Evolutionary conservation across 768 basidiomycete species (phyloP), one percentile per base, ranked within the genome.

Genomic region (Leccinum ochraceum): DNA sequence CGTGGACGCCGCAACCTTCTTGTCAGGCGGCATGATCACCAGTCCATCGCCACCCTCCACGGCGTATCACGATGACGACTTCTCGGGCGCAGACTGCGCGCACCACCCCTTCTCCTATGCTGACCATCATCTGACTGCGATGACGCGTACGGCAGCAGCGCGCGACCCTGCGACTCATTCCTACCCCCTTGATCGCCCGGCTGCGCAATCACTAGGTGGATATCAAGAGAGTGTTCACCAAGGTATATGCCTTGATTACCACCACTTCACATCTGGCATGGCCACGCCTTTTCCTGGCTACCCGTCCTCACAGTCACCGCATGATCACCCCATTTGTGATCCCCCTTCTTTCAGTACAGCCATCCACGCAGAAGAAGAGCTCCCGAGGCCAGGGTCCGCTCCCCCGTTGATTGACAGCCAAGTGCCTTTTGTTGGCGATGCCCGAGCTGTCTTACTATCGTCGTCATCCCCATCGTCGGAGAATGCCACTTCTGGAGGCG

Each of bases 241-340:
- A 55, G 32, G 51, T 17, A 71, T 67, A 11, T 53, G 66, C 44
- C 61, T 71, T 60, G 69, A 72, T 71, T 70, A 62, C 58, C 67
- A 60, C 42, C 67, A 60, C 42, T 70, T 54, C 54, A 57, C 68
- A 50, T 44, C 60, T 63, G 59, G 22, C 26, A 56, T 63, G 59
- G 57, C 70, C 69, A 71, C 69, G 69, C 69, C 68, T 61, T 70
- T 66, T 50, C 69, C 69, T 71, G 62, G 63, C 70, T 72, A 59
- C 68, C 55, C 66, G 53, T 69, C 69, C 70, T 69, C 65, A 69
- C 69, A 70, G 63, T 70, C 69, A 57, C 68, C 66, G 57, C 69
- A 66, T 37, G 70, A 71, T 67, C 67, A 69, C 60, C 56, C 67
- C 51, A 59, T 69, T 63, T 69, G 58, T 51, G 67, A 65, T 1